These are phyloP conservation scores for Aureococcus anophagefferens DNA, from an alignment of 108 stramenopile genomes.

Conservation along the genomic window DNA sequence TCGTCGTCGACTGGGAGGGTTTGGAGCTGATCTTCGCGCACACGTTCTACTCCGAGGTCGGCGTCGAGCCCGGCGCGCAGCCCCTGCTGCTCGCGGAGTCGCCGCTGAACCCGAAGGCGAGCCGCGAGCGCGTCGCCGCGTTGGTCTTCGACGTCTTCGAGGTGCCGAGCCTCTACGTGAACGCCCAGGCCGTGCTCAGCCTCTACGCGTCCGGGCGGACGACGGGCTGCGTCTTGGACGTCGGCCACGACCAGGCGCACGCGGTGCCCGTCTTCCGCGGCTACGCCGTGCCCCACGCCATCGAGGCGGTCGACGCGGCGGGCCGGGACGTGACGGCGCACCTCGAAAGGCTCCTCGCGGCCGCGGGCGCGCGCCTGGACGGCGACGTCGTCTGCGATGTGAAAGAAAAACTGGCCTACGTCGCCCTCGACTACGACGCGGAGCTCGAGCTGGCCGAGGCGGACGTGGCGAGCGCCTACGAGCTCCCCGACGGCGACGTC, in stretches of 20 bases:
- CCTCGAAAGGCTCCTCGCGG: slow-evolving; percentile 71
- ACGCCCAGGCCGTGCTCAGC: slow-evolving; percentile 77
- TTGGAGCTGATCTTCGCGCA: slow-evolving; percentile 87
- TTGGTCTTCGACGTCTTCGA: slow-evolving; percentile 87
- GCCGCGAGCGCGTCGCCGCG: slow-evolving; percentile 79
- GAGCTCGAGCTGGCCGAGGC: slow-evolving; percentile 3
- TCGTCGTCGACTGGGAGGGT: slow-evolving; percentile 77
- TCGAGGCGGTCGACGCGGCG: slow-evolving; percentile 77
- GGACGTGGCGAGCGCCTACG: slow-evolving; percentile 26
- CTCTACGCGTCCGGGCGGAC: slow-evolving; percentile 91
- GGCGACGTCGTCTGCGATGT: slow-evolving; percentile 84
- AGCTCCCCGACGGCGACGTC: slow-evolving; percentile 80
- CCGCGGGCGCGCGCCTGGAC: slow-evolving; percentile 73
- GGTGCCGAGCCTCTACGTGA: slow-evolving; percentile 78
- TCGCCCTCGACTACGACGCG: slow-evolving; percentile 22
- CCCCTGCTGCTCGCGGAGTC: slow-evolving; percentile 91
- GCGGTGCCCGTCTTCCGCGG: slow-evolving; percentile 96
- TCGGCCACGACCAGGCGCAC: slow-evolving; percentile 91
- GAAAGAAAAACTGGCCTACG: slow-evolving; percentile 85
- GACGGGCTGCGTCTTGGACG: slow-evolving; percentile 93
- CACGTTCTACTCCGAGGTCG: slow-evolving; percentile 68
- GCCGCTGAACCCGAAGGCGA: slow-evolving; percentile 75
- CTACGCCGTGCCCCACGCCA: slow-evolving; percentile 85
- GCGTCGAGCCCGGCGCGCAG: slow-evolving; percentile 77
- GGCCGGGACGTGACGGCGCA: slow-evolving; percentile 87